These are phyloP conservation scores for Marasmius fiardii DNA, from an alignment of 1,284 basidiomycete genomes.

Conservation along the genomic window DNA sequence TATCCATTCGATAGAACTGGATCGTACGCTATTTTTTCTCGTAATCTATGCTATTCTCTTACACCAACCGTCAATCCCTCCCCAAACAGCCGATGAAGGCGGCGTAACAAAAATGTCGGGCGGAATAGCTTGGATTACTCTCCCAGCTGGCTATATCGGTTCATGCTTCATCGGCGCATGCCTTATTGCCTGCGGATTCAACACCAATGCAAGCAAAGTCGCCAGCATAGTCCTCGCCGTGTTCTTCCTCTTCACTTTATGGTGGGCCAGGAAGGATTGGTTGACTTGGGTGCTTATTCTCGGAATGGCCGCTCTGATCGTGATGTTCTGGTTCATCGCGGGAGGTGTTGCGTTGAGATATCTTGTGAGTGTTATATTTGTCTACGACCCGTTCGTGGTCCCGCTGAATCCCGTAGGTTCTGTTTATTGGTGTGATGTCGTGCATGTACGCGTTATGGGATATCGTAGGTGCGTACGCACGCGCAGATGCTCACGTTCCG, in stretches of 20 bases:
- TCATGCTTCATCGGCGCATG: conserved; percentile 81
- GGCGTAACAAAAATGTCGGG: conserved; percentile 93
- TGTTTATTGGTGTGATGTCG: conserved; percentile 96
- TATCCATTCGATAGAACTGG: conserved; percentile 86
- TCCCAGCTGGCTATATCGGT: conserved; percentile 92
- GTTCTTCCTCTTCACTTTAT: conserved; percentile 91
- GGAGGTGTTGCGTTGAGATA: conserved; percentile 70
- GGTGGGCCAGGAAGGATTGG: conserved; percentile 84
- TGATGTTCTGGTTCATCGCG: conserved; percentile 84
- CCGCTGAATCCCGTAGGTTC: conserved; percentile 47
- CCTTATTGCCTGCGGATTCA: conserved; percentile 90
- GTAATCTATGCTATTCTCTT: conserved; percentile 16
- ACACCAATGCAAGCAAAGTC: conserved; percentile 91
- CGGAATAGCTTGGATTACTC: conserved; percentile 81
- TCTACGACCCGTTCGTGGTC: conserved; percentile 10
- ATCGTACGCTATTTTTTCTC: conserved; percentile 49
- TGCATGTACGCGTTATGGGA: conserved; percentile 89
- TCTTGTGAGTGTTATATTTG: conserved; percentile 45
- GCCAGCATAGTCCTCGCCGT: conserved; percentile 80
- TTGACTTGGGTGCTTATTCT: conserved; percentile 77
- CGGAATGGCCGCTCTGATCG: conserved; percentile 71
- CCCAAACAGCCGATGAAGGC: conserved; percentile 77
- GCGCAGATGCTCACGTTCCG: neutral
- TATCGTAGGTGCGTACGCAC: conserved; percentile 59
- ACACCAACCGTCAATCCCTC: conserved; percentile 18